Conservation (phyloP, 176 grass and related monocot species). For the Tillandsia fasciculata region DNA sequence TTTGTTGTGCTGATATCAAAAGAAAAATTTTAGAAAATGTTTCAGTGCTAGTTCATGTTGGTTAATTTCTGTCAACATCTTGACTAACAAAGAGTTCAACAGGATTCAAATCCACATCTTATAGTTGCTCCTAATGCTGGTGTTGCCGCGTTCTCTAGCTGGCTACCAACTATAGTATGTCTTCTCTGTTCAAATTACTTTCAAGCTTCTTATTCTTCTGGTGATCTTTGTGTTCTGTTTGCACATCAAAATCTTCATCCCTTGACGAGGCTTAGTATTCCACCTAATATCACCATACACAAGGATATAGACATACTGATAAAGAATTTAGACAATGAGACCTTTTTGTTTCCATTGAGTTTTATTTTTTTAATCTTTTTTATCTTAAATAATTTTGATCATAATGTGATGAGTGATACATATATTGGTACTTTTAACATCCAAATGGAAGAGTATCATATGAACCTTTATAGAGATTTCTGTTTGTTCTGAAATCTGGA, state of each 20-base stretch:
- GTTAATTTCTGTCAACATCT: not conserved
- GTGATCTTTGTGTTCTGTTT: too few species aligned
- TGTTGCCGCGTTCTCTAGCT: constrained; percentile 81
- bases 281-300: too few species aligned
- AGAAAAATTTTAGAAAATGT: not conserved
- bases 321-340: too few species aligned
- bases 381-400: too few species aligned
- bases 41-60: not conserved
- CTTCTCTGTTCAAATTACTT: not conserved
- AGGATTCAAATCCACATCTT: constrained; percentile 73
- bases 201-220: not conserved
- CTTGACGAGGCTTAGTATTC: too few species aligned
- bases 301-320: too few species aligned
- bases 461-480: not conserved
- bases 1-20: not conserved
- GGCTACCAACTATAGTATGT: constrained; percentile 87
- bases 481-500: not conserved
- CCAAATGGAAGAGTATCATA: too few species aligned
- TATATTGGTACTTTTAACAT: too few species aligned
- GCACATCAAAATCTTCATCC: too few species aligned
- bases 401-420: too few species aligned
- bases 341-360: too few species aligned
- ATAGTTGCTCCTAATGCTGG: constrained; percentile 93
- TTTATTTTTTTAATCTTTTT: too few species aligned
- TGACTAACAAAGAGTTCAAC: constrained; percentile 20